These are phyloP conservation scores for Diplodia seriata DNA, from an alignment of 2,329 filamentous ascomycete species.

Conservation along the genomic window DNA sequence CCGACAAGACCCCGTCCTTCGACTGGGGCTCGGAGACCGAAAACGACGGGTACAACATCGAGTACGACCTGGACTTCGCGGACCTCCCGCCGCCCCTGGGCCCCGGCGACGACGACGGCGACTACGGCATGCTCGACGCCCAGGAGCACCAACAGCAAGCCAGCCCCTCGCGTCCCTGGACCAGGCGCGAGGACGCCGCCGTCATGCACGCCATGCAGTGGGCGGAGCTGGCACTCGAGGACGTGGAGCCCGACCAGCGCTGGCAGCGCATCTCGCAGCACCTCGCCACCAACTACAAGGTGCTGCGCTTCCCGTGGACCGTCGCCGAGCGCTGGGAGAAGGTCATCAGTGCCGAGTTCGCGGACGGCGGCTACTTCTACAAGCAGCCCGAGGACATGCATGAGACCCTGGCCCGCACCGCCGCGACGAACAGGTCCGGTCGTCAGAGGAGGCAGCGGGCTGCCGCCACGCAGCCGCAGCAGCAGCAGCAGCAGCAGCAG, in stretches of 20 bases:
- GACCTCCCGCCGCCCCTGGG: neutral
- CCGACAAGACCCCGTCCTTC: neutral
- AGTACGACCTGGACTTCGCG: neutral
- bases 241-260: neutral
- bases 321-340: neutral
- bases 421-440: no score
- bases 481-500: fast-evolving
- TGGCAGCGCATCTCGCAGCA: neutral
- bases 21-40: no score
- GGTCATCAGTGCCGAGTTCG: neutral
- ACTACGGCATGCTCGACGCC: no score
- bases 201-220: neutral
- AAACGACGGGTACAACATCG: neutral
- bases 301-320: neutral
- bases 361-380: neutral
- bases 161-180: neutral
- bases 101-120: neutral
- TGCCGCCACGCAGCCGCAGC: no score
- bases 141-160: no score
- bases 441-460: no score
- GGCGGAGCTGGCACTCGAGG: neutral
- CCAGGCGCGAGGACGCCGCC: neutral
- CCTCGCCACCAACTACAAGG: neutral
- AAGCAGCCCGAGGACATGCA: no score
- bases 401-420: no score